phyloP scores from a whole-genome alignment of 352 stramenopile genomes.

The Globisporangium recalcitrans region DNA sequence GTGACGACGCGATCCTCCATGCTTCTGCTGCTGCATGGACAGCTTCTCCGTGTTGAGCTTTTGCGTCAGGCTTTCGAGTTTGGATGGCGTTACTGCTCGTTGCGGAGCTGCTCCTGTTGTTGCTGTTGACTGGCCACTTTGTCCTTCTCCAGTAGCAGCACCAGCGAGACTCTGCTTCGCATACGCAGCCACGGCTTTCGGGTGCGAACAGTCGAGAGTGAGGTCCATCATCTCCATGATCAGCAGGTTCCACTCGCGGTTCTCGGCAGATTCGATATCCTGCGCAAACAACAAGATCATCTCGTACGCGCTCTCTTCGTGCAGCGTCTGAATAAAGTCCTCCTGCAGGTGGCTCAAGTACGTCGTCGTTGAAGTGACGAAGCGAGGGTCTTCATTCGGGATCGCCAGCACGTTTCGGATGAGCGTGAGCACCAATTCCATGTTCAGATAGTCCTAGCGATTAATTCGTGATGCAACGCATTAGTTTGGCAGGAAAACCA shows the following conservation, averaged over 20 bases:
- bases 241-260: slow-evolving; percentile 84
- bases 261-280: slow-evolving; percentile 81
- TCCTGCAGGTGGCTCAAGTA: slow-evolving; percentile 79
- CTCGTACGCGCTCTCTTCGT: slow-evolving; percentile 84
- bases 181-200: slow-evolving; percentile 60
- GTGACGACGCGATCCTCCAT: slow-evolving; percentile 44
- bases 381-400: slow-evolving; percentile 72
- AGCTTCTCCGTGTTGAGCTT: slow-evolving; percentile 62
- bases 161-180: slow-evolving; percentile 27
- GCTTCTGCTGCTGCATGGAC: slow-evolving; percentile 20
- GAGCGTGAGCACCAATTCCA: slow-evolving; percentile 87
- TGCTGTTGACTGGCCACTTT: background rate
- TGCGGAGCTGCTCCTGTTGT: background rate
- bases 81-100: background rate
- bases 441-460: slow-evolving; percentile 67
- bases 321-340: slow-evolving; percentile 67
- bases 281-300: slow-evolving; percentile 84
- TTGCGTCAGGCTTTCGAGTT: slow-evolving; percentile 29
- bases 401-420: slow-evolving; percentile 80
- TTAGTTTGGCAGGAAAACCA: background rate
- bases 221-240: slow-evolving; percentile 89
- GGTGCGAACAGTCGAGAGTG: slow-evolving; percentile 63
- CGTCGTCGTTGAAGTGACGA: slow-evolving; percentile 75
- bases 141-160: background rate
- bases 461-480: background rate